Conservation (phyloP, 495 filamentous ascomycete genomes). For the Penicillium cosmopolitanum region DNA sequence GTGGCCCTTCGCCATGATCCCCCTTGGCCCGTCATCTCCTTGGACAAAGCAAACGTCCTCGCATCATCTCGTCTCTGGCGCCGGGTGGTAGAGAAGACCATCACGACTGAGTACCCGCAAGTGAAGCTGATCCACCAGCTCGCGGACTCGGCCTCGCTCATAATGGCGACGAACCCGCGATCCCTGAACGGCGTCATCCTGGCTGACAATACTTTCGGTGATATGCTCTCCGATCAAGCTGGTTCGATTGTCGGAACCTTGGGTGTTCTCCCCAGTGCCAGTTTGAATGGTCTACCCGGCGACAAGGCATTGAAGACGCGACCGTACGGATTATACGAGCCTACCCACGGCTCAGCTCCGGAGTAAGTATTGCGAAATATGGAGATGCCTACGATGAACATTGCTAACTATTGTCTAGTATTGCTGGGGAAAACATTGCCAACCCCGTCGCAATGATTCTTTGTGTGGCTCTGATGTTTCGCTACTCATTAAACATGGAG, state of each 20-base stretch:
- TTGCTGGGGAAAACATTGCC: conserved; percentile 43
- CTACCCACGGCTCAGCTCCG: conserved; percentile 47
- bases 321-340: conserved; percentile 46
- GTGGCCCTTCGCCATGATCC: conserved; percentile 49
- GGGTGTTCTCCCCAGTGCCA: conserved; percentile 54
- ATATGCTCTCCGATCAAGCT: conserved; percentile 56
- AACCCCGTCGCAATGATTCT: conserved; percentile 84
- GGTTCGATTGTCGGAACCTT: conserved; percentile 52
- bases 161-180: conserved; percentile 53
- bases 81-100: conserved; percentile 46
- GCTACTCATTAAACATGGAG: conserved; percentile 81
- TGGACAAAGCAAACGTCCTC: conserved; percentile 58
- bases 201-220: conserved; percentile 56
- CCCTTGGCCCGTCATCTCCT: conserved; percentile 48
- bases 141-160: conserved; percentile 52
- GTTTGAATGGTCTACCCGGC: conserved; percentile 50
- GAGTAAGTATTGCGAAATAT: conserved; percentile 30
- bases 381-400: neutral
- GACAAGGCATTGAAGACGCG: conserved; percentile 34
- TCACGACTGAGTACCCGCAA: conserved; percentile 52
- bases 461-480: conserved; percentile 89
- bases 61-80: conserved; percentile 55
- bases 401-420: conserved; percentile 20
- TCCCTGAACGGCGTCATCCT: conserved; percentile 53
- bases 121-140: conserved; percentile 51